Evolutionary conservation across 768 basidiomycete species (phyloP).

Genomic region (Termitomyces sp.): DNA sequence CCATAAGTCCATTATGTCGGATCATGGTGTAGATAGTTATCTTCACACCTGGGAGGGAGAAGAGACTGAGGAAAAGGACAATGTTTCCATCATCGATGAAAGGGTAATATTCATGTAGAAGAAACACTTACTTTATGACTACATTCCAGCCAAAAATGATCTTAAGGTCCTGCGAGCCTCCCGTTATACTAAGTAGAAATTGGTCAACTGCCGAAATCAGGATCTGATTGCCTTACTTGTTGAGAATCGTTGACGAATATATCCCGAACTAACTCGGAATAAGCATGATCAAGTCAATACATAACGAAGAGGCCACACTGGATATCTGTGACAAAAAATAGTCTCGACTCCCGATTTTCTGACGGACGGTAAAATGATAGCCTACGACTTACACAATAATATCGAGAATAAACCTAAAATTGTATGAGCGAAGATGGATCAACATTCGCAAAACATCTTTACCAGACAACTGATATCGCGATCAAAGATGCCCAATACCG

Average conservation of each 20-base stretch:
- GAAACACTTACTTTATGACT: constrained; percentile 86
- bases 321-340: constrained; percentile 41
- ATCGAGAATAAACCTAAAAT: constrained; percentile 67
- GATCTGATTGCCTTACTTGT: constrained; percentile 41
- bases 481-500: constrained; percentile 73
- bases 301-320: constrained; percentile 39
- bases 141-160: constrained; percentile 82
- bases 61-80: too few species aligned
- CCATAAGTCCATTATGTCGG: too few species aligned
- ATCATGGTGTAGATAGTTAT: too few species aligned
- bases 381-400: constrained; percentile 58
- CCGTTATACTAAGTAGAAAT: constrained; percentile 50
- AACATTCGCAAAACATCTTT: neutral
- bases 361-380: neutral
- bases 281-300: neutral
- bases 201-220: neutral
- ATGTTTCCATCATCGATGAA: too few species aligned
- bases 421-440: neutral
- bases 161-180: constrained; percentile 45
- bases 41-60: too few species aligned
- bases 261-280: constrained; percentile 58
- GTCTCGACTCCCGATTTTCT: too few species aligned
- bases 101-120: too few species aligned
- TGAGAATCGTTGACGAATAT: constrained; percentile 73
- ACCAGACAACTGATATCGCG: constrained; percentile 78